Conservation (phyloP, 768 basidiomycete genomes). For the Zangia roseola region DNA sequence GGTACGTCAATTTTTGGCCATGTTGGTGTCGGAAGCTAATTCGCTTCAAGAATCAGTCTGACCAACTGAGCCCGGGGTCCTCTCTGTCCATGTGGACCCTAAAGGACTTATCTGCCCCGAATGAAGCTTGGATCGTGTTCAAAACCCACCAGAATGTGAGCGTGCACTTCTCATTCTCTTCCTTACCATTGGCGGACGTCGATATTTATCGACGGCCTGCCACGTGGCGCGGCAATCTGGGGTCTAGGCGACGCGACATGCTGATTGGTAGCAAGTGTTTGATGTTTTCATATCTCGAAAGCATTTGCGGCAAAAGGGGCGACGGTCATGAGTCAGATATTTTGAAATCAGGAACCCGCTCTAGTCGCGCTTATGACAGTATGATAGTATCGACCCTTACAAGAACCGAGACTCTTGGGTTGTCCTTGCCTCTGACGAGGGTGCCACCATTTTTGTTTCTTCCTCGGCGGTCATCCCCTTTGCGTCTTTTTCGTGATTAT, state of each 20-base stretch:
- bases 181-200: neutral
- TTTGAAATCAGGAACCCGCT: conserved; percentile 20
- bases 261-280: neutral
- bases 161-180: neutral
- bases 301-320: conserved; percentile 2
- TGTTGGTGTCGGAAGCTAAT: conserved; percentile 6
- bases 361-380: neutral
- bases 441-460: conserved; percentile 8
- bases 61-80: conserved; percentile 1
- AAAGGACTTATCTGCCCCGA: conserved; percentile 33
- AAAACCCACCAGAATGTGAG: conserved; percentile 61
- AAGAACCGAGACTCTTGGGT: neutral
- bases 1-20: conserved; percentile 11
- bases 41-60: conserved; percentile 9
- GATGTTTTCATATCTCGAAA: neutral
- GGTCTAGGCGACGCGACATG: neutral
- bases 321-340: conserved; percentile 19
- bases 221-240: conserved; percentile 2
- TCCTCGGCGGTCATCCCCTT: conserved; percentile 19
- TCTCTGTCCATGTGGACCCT: conserved; percentile 52
- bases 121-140: conserved; percentile 57
- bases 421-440: neutral
- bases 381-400: no score
- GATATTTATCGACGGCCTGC: neutral
- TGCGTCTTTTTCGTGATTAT: neutral